These are phyloP conservation scores for Glutinoglossum americanum DNA, from an alignment of 495 filamentous ascomycete species.

Conservation along the genomic window DNA sequence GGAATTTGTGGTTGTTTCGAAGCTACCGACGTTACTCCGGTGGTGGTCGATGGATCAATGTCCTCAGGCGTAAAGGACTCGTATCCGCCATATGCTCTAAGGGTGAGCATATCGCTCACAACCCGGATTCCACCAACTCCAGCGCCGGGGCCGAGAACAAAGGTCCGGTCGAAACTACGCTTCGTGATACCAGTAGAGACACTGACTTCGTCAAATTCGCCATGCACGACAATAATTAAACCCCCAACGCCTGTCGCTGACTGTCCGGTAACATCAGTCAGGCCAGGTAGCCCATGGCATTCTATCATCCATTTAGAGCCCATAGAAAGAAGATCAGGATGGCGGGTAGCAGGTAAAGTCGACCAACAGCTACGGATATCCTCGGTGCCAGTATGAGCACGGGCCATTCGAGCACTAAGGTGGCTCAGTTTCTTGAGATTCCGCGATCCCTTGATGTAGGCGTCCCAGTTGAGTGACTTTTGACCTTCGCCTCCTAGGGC, in stretches of 20 bases:
- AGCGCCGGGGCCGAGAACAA: conserved; percentile 59
- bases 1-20: conserved; percentile 13
- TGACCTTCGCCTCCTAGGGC: conserved; percentile 8
- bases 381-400: conserved; percentile 38
- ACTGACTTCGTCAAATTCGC: conserved; percentile 62
- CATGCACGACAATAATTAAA: conserved; percentile 57
- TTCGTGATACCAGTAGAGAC: conserved; percentile 26
- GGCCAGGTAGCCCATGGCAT: conserved; percentile 50
- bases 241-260: conserved; percentile 46
- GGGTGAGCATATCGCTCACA: conserved; percentile 53
- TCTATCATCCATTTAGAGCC: conserved; percentile 58
- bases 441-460: conserved; percentile 58
- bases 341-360: conserved; percentile 47
- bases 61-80: conserved; percentile 33
- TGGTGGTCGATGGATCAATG: conserved; percentile 9
- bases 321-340: conserved; percentile 42
- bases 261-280: conserved; percentile 48
- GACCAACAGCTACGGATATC: conserved; percentile 50
- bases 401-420: conserved; percentile 33
- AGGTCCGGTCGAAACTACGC: conserved; percentile 70
- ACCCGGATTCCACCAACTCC: conserved; percentile 44
- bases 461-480: conserved; percentile 32
- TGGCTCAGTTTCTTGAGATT: conserved; percentile 54
- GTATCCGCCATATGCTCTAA: conserved; percentile 42
- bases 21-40: conserved; percentile 5